Base-by-base conservation (phyloP, 2,329 filamentous ascomycete genomes). In the Nannizziopsis barbatae region DNA sequence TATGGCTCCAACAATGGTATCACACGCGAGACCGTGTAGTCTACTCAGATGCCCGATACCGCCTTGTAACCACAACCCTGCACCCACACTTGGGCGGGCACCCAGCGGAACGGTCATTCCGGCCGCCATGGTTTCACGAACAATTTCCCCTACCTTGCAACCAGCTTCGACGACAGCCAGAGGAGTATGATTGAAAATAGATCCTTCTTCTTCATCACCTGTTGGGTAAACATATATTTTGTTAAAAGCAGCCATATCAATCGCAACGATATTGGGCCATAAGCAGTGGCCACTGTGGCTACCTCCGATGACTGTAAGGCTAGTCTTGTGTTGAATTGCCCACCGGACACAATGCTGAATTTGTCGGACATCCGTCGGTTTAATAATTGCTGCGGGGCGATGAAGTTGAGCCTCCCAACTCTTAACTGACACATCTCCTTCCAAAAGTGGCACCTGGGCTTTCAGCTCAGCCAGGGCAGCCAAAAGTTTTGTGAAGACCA, bases 61-160 rank as follows among this genome's bases (percentile, higher is more conserved):
- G 36, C 80, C 80, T 65, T 83, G 78, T 41, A 83, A 65, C 76
- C 77, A 82, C 11, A 79, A 55, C 0, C 80, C 80, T 0, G 76
- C 72, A 2, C 80, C 79, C 20, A 83, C 77, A 53, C 77, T 81
- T 53, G 79, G 79, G 5, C 79, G 75, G 20, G 76, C 59, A 2
- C 79, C 80, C 2, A 83, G 59, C 0, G 79, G 78, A 1, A 83
- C 72, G 48, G 73, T 75, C 46, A 81, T 0, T 1, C 72, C 75
- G 0, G 53, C 65, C 1, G 50, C 61, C 66, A 73, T 72, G 33
- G 74, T 56, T 45, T 68, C 65, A 15, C 57, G 54, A 53, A 81
- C 55, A 51, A 83, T 74, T 42, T 79, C 72, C 0, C 68, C 75
- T 0, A 72, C 71, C 39, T 66, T 80, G 59, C 76, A 80, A 43